A percentile compares a stretch with the other conserved stretches of the same genome.
Evolutionary conservation across 495 filamentous ascomycete species (phyloP).

Genomic region (Apiosordaria backusii): DNA sequence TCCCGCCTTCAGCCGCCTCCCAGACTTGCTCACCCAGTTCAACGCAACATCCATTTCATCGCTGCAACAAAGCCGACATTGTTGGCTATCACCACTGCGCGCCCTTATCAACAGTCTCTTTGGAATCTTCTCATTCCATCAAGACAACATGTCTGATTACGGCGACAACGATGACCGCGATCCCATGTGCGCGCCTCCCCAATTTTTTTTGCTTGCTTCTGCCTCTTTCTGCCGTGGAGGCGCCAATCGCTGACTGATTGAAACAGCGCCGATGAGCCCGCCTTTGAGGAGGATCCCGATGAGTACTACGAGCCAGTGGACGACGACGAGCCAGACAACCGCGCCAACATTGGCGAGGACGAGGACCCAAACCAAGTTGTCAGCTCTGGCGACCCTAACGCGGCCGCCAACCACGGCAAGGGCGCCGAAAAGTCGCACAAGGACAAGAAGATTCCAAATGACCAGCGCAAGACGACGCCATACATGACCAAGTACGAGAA

Average conservation of each 20-base stretch:
- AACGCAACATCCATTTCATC: background rate
- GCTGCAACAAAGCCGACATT: constrained; percentile 8
- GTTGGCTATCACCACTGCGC: constrained; percentile 5
- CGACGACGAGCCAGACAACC: constrained; percentile 54
- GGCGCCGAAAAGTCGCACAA: constrained; percentile 57
- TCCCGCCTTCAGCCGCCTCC: constrained; percentile 22
- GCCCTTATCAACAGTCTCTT: background rate
- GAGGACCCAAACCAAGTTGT: constrained; percentile 57
- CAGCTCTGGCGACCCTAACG: constrained; percentile 64
- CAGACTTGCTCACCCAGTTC: constrained; percentile 8
- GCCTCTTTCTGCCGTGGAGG: constrained; percentile 8
- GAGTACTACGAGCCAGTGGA: constrained; percentile 65
- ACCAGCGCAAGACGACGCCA: constrained; percentile 86
- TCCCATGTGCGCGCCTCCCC: constrained; percentile 28
- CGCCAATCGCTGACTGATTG: background rate
- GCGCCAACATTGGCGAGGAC: constrained; percentile 26
- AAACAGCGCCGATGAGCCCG: constrained; percentile 50
- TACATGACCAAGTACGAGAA: constrained; percentile 99
- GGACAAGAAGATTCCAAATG: constrained; percentile 86
- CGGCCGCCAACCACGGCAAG: constrained; percentile 54
- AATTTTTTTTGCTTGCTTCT: constrained; percentile 6
- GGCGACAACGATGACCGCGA: constrained; percentile 59
- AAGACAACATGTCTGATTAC: constrained; percentile 75
- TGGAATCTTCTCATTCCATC: background rate
- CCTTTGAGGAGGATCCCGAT: constrained; percentile 46